phyloP scores from a whole-genome alignment of 495 filamentous ascomycete species.

The Tuber brumale region DNA sequence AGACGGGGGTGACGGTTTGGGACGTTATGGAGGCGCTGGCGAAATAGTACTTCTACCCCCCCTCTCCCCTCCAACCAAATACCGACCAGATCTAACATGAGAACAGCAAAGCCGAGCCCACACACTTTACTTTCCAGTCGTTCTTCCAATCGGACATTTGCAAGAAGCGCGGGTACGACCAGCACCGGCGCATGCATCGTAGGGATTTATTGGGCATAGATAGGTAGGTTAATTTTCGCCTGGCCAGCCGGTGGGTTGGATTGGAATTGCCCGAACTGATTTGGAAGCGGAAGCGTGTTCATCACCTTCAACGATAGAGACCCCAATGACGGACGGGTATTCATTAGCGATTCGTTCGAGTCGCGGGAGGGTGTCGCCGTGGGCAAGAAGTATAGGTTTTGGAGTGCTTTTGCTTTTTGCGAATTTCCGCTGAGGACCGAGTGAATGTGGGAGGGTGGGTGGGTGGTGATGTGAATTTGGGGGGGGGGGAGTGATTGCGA shows the following conservation, averaged over 20 bases:
- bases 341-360: conserved; percentile 19
- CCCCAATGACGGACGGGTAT: conserved; percentile 8
- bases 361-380: conserved; percentile 5
- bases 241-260: not conserved
- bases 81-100: not conserved
- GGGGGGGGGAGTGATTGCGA: not conserved
- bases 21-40: conserved; percentile 23
- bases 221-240: conserved; percentile 15
- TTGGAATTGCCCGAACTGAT: not conserved
- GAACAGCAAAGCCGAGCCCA: conserved; percentile 16
- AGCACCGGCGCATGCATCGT: conserved; percentile 14
- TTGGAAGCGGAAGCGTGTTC: conserved; percentile 10
- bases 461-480: not conserved
- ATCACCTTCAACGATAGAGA: conserved; percentile 11
- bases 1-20: conserved; percentile 25
- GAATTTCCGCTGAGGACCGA: not conserved
- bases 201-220: conserved; percentile 23
- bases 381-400: conserved; percentile 27
- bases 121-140: conserved; percentile 20
- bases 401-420: conserved; percentile 32
- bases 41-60: conserved; percentile 25
- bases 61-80: not conserved
- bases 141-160: conserved; percentile 28
- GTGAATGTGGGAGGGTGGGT: not conserved
- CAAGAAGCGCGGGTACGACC: conserved; percentile 16